A percentile compares a stretch with the other conserved stretches of the same genome.
Evolutionary conservation across 2,329 filamentous ascomycete species (phyloP).

Genomic region (Cercospora zeina): DNA sequence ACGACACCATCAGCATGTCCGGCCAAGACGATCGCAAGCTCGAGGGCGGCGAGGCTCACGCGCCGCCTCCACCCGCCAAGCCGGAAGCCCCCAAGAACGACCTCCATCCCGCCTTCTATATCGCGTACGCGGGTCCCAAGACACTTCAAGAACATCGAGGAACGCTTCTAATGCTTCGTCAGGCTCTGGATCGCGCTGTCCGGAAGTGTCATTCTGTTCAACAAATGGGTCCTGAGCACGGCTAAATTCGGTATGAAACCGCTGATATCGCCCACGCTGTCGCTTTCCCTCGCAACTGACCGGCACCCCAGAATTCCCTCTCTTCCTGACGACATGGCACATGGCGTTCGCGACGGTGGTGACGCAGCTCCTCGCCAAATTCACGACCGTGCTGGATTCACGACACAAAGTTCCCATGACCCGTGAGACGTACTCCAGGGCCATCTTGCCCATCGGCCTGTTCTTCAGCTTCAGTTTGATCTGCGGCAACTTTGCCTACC

Average conservation of each 20-base stretch:
- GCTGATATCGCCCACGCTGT: not conserved
- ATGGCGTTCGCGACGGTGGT: constrained; percentile 88
- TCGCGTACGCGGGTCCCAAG: constrained; percentile 54
- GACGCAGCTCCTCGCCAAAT: constrained; percentile 89
- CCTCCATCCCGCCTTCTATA: constrained; percentile 81
- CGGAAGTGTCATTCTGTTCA: constrained; percentile 95
- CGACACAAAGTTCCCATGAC: constrained; percentile 98
- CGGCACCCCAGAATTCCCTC: constrained; percentile 52
- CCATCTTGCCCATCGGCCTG: constrained; percentile 90
- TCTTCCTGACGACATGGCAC: constrained; percentile 95
- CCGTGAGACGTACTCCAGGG: constrained; percentile 83
- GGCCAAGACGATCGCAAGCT: constrained; percentile 68
- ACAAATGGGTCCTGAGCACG: constrained; percentile 95
- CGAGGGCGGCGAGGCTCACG: constrained; percentile 63
- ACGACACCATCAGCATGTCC: constrained; percentile 78
- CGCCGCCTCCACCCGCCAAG: constrained; percentile 56
- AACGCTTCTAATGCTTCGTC: constrained; percentile 14
- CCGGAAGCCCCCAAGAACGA: constrained; percentile 59
- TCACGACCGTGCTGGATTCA: constrained; percentile 86
- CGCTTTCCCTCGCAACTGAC: not conserved
- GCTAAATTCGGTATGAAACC: constrained; percentile 61
- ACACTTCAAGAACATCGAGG: constrained; percentile 40
- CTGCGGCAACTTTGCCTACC: constrained; percentile 92
- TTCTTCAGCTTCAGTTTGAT: constrained; percentile 97
- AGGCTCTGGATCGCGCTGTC: constrained; percentile 80